phyloP scores from a whole-genome alignment of 352 stramenopile genomes.

The Phytophthora sp. region DNA sequence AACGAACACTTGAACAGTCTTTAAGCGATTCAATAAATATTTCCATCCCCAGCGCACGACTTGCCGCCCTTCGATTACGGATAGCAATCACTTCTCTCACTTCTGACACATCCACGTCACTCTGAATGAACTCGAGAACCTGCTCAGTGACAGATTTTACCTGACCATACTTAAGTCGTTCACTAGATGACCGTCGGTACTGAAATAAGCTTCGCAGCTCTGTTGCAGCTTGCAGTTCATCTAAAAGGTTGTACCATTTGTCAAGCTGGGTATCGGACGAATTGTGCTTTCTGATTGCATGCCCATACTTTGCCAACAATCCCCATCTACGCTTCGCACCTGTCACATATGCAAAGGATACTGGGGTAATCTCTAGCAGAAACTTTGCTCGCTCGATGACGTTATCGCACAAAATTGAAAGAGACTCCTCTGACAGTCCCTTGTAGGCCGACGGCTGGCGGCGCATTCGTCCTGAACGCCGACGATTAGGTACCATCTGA shows the following conservation, averaged over 20 bases:
- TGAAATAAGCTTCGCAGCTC: conserved; percentile 73
- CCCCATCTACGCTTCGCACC: conserved; percentile 74
- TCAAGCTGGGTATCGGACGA: conserved; percentile 59
- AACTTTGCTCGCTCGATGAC: conserved; percentile 75
- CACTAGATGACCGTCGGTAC: conserved; percentile 79
- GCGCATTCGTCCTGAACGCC: conserved; percentile 43
- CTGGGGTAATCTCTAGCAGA: conserved; percentile 72
- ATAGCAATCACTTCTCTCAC: conserved; percentile 48
- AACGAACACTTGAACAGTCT: conserved; percentile 23
- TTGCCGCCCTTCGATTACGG: conserved; percentile 54
- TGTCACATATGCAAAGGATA: conserved; percentile 77
- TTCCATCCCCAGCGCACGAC: conserved; percentile 51
- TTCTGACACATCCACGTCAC: conserved; percentile 70
- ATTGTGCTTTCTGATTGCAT: conserved; percentile 55
- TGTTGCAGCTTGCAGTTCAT: conserved; percentile 79
- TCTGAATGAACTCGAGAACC: conserved; percentile 87
- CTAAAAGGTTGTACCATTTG: conserved; percentile 84
- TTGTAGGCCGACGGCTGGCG: conserved; percentile 83
- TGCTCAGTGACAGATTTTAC: conserved; percentile 80
- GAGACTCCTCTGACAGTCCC: conserved; percentile 72
- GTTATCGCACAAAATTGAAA: conserved; percentile 74
- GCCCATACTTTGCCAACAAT: conserved; percentile 75
- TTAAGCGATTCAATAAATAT: conserved; percentile 47
- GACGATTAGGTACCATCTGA: conserved; percentile 35
- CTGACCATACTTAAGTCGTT: conserved; percentile 53